phyloP scores from a whole-genome alignment of 2,329 filamentous ascomycete genomes.

The Stylonectria norvegica region DNA sequence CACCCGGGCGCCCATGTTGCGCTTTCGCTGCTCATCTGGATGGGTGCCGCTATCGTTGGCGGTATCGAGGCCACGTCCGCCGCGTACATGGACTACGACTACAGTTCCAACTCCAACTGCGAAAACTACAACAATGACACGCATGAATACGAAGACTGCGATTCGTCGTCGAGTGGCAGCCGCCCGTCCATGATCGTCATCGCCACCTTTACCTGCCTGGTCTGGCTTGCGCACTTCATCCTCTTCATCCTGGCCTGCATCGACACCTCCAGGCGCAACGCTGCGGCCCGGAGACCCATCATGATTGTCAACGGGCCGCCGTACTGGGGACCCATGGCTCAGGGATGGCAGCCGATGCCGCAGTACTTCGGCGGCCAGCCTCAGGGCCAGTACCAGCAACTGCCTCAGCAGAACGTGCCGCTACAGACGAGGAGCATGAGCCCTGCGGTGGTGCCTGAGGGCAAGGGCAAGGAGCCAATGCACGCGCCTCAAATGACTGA shows the following conservation, averaged over 20 bases:
- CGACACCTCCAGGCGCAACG: conserved; percentile 34
- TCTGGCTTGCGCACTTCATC: conserved; percentile 34
- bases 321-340: conserved; percentile 28
- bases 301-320: conserved; percentile 27
- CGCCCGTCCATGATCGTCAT: conserved; percentile 17
- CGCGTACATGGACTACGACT: conserved; percentile 11
- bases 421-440: neutral
- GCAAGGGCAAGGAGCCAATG: neutral
- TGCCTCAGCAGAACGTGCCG: conserved; percentile 2
- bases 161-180: conserved; percentile 4
- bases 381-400: neutral
- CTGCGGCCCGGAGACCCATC: conserved; percentile 18
- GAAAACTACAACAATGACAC: conserved; percentile 10
- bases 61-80: conserved; percentile 20
- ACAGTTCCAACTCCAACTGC: conserved; percentile 12
- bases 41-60: conserved; percentile 29
- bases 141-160: conserved; percentile 5
- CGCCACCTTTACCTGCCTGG: conserved; percentile 21
- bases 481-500: neutral
- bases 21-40: conserved; percentile 41
- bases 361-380: neutral
- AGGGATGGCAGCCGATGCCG: conserved; percentile 32
- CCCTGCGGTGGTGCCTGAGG: neutral
- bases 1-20: conserved; percentile 44
- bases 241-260: conserved; percentile 41